Conservation (phyloP, 495 filamentous ascomycete genomes). For the Jackrogersella multiformis region DNA sequence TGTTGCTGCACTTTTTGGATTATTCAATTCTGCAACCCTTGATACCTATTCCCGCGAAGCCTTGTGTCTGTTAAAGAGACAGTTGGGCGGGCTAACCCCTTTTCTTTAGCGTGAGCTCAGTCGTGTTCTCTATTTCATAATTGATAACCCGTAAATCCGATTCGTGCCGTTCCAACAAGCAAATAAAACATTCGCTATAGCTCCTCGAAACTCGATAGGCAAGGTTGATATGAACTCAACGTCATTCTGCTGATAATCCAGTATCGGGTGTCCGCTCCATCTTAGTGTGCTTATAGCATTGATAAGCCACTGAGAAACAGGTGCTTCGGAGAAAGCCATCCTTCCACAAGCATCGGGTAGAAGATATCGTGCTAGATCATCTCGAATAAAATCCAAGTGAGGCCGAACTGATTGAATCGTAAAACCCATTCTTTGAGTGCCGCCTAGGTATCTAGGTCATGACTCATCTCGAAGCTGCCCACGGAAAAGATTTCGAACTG, state of each 20-base stretch:
- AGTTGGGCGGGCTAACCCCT: neutral
- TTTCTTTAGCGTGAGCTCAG: neutral
- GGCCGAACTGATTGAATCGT: neutral
- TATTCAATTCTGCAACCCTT: neutral
- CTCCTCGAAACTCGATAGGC: neutral
- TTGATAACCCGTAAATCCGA: neutral
- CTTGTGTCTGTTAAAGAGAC: neutral
- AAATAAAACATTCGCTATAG: neutral
- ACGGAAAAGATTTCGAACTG: conserved; percentile 71
- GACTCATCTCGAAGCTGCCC: conserved; percentile 51
- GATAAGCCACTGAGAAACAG: neutral
- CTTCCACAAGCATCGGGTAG: neutral
- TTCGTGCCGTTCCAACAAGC: neutral
- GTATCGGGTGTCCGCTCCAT: neutral
- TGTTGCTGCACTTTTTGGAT: neutral
- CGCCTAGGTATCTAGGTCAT: too few species aligned
- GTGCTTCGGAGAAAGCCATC: neutral
- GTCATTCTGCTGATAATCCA: too few species aligned
- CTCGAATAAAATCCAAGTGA: neutral
- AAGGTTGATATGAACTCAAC: neutral
- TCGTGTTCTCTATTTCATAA: neutral
- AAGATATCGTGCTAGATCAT: neutral
- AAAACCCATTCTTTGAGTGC: neutral
- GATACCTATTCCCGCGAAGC: neutral
- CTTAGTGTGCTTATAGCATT: neutral